Evolutionary conservation across 345 rosid species (phyloP).

Genomic region (Rhodomyrtus tomentosa): DNA sequence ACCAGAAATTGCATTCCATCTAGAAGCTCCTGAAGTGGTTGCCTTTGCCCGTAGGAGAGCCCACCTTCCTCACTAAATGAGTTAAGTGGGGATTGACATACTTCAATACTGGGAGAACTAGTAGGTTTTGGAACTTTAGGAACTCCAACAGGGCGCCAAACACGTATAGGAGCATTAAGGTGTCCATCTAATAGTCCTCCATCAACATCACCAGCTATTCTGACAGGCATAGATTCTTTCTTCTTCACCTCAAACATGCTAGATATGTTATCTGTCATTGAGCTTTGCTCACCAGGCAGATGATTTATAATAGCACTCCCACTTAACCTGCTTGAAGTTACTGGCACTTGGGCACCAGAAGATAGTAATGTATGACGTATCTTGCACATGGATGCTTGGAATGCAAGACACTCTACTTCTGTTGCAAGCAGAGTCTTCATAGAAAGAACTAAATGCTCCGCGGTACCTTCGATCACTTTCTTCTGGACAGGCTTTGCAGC

Average conservation of each 20-base stretch:
- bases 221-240: constrained; percentile 78
- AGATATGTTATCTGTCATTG: constrained; percentile 65
- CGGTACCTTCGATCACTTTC: constrained; percentile 34
- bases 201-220: constrained; percentile 91
- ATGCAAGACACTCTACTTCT: constrained; percentile 75
- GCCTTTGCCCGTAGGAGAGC: constrained; percentile 77
- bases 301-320: constrained; percentile 54
- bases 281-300: constrained; percentile 63
- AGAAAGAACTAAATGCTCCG: constrained; percentile 40
- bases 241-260: constrained; percentile 65
- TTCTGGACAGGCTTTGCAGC: constrained; percentile 38
- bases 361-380: constrained; percentile 57
- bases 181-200: constrained; percentile 76
- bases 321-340: constrained; percentile 44
- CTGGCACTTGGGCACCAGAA: constrained; percentile 30
- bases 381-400: constrained; percentile 92
- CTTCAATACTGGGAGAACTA: constrained; percentile 61
- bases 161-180: constrained; percentile 79
- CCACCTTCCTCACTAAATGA: constrained; percentile 70
- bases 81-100: constrained; percentile 52
- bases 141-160: constrained; percentile 90
- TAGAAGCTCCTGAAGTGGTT: constrained; percentile 88
- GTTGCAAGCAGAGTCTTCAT: constrained; percentile 69
- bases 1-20: constrained; percentile 83
- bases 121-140: constrained; percentile 69